These are phyloP conservation scores for Macrophomina pseudophaseolina DNA, from an alignment of 2,329 filamentous ascomycete species.

Conservation along the genomic window DNA sequence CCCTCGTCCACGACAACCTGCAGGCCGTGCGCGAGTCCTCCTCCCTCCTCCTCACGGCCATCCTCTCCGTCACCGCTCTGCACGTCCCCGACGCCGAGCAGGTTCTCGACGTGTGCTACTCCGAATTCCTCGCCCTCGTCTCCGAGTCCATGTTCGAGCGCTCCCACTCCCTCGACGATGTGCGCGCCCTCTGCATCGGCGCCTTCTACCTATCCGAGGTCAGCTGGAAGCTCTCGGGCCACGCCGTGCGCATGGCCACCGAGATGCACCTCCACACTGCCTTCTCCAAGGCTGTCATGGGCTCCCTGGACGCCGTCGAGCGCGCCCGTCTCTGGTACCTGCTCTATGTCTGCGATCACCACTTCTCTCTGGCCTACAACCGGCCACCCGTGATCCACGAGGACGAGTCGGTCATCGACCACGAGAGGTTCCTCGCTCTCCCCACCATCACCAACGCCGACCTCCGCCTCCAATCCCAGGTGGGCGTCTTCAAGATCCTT, in stretches of 20 bases:
- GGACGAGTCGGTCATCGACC: constrained; percentile 43
- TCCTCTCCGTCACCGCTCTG: constrained; percentile 39
- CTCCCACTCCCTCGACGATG: constrained; percentile 45
- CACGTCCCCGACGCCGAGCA: constrained; percentile 38
- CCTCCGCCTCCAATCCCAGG: constrained; percentile 38
- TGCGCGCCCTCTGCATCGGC: constrained; percentile 46
- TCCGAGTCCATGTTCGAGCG: constrained; percentile 42
- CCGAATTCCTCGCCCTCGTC: constrained; percentile 39
- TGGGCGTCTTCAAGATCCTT: constrained; percentile 41
- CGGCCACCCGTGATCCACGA: constrained; percentile 48
- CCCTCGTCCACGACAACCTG: constrained; percentile 38
- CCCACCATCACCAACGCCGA: constrained; percentile 38
- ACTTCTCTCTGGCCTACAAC: constrained; percentile 49
- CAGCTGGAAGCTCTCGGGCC: constrained; percentile 47
- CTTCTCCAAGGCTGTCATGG: constrained; percentile 42
- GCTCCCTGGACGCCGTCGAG: constrained; percentile 41
- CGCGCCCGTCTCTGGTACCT: constrained; percentile 48
- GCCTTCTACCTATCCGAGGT: constrained; percentile 49
- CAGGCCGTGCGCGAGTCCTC: constrained; percentile 38
- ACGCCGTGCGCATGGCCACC: constrained; percentile 46
- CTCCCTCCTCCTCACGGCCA: constrained; percentile 39
- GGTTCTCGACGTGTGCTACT: constrained; percentile 40
- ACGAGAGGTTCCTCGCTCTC: constrained; percentile 41
- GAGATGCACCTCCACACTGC: constrained; percentile 49
- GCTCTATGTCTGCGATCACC: constrained; percentile 48